Conservation (phyloP, 352 stramenopile genomes). For the Phytophthora syringae region DNA sequence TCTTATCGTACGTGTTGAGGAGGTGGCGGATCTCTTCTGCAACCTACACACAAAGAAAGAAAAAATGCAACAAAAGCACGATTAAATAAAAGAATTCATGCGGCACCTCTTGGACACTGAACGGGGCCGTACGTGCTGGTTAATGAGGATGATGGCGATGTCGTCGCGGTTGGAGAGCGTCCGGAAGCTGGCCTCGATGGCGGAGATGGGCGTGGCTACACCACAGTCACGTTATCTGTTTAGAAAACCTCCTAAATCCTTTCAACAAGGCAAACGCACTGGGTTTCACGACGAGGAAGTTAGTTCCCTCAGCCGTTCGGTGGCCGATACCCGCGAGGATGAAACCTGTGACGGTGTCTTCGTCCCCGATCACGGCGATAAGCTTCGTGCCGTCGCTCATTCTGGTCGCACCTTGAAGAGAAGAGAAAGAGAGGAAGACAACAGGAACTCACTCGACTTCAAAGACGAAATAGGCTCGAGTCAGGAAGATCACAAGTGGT, state of each 20-base stretch:
- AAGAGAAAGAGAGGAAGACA: not conserved
- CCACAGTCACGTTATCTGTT: not conserved
- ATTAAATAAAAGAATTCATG: not conserved
- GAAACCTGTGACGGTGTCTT: slow-evolving; percentile 99
- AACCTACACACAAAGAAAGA: too few relatives aligned
- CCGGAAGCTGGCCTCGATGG: slow-evolving; percentile 94
- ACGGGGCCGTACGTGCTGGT: slow-evolving; percentile 92
- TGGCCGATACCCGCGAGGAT: slow-evolving; percentile 97
- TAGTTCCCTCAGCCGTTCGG: slow-evolving; percentile 93
- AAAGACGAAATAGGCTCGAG: too few relatives aligned
- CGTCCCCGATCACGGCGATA: slow-evolving; percentile 89
- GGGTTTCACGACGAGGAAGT: slow-evolving; percentile 98
- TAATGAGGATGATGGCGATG: slow-evolving; percentile 99
- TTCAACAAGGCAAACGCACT: slow-evolving; percentile 59
- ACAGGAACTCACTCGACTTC: slow-evolving; percentile 8
- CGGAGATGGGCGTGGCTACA: slow-evolving; percentile 86
- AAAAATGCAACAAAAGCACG: too few relatives aligned
- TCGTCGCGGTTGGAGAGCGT: slow-evolving; percentile 94
- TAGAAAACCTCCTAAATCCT: too few relatives aligned
- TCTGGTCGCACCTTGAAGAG: slow-evolving; percentile 8
- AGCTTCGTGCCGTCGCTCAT: slow-evolving; percentile 89
- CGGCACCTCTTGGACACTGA: not conserved
- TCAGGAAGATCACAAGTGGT: not conserved
- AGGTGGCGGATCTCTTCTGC: slow-evolving; percentile 98
- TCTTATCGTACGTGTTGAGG: slow-evolving; percentile 98